phyloP scores from a whole-genome alignment of 2,329 filamentous ascomycete species.

The Aspergillus flavus region DNA sequence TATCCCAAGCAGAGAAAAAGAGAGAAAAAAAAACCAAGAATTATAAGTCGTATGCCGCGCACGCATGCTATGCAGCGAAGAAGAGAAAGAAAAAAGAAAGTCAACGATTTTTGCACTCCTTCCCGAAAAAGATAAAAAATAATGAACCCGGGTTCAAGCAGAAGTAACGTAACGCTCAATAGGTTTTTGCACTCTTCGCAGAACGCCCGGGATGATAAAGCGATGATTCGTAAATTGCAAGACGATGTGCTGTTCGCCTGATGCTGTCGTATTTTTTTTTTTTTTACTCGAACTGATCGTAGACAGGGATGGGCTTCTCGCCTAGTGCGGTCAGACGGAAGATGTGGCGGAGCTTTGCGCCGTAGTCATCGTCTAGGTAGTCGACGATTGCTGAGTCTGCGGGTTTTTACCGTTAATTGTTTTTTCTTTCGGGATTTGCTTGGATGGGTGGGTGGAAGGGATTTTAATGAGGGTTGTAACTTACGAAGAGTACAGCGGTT shows the following conservation, averaged over 20 bases:
- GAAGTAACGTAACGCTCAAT: background rate
- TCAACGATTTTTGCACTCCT: background rate
- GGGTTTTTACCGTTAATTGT: slow-evolving; percentile 13
- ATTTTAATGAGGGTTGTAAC: slow-evolving; percentile 19
- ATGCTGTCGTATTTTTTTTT: background rate
- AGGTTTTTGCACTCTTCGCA: background rate
- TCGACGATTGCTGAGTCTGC: slow-evolving; percentile 55
- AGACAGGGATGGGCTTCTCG: slow-evolving; percentile 53
- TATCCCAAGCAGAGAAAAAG: slow-evolving; percentile 2
- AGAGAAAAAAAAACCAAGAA: slow-evolving; percentile 4
- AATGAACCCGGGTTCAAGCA: background rate
- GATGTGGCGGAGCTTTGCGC: slow-evolving; percentile 51
- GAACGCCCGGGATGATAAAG: background rate
- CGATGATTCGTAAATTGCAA: background rate
- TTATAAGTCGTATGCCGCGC: background rate
- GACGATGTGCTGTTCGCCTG: background rate
- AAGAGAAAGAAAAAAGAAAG: background rate
- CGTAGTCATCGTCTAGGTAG: slow-evolving; percentile 50
- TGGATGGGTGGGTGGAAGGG: too few species aligned
- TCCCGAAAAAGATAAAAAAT: slow-evolving; percentile 3
- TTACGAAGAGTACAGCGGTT: slow-evolving; percentile 51
- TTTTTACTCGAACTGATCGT: slow-evolving; percentile 34
- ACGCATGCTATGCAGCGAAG: background rate
- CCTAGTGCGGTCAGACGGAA: slow-evolving; percentile 54
- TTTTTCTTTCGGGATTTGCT: background rate